Percentiles rank a stretch among this genome's conserved stretches.
These are phyloP conservation scores for Linum tenue DNA, from an alignment of 345 rosid genomes.

Conservation along the genomic window DNA sequence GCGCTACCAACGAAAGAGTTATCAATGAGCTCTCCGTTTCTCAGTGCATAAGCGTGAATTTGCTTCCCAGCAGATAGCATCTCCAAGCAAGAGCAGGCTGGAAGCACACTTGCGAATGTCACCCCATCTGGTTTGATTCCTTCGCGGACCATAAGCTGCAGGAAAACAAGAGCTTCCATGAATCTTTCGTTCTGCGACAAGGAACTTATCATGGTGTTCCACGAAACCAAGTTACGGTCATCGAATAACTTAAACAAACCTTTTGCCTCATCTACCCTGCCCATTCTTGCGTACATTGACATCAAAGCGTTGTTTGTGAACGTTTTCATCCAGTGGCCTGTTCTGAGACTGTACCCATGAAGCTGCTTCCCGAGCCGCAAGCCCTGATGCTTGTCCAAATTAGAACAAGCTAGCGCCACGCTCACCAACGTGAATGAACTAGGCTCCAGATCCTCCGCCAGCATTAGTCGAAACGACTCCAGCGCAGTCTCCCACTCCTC, in stretches of 20 bases:
- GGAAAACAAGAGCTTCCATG: constrained; percentile 43
- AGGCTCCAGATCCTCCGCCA: constrained; percentile 45
- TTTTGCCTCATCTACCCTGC: constrained; percentile 36
- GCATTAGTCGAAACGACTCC: constrained; percentile 54
- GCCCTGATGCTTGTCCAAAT: constrained; percentile 31
- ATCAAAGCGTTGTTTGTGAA: constrained; percentile 70
- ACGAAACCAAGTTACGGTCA: constrained; percentile 67
- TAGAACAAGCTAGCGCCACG: constrained; percentile 62
- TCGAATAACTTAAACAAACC: constrained; percentile 38
- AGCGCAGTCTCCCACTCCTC: constrained; percentile 67
- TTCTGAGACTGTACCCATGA: constrained; percentile 57
- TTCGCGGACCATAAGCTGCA: constrained; percentile 43
- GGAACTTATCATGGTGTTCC: constrained; percentile 75
- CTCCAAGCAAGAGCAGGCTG: constrained; percentile 70
- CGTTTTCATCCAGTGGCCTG: constrained; percentile 38
- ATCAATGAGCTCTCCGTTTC: constrained; percentile 40
- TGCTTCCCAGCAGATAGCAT: constrained; percentile 56
- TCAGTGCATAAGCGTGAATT: constrained; percentile 74
- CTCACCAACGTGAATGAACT: constrained; percentile 85
- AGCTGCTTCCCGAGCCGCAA: constrained; percentile 64
- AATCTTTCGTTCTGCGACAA: constrained; percentile 55
- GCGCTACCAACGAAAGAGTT: constrained; percentile 90
- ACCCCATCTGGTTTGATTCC: constrained; percentile 69
- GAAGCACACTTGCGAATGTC: constrained; percentile 76
- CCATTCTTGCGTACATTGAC: constrained; percentile 71